Evolutionary conservation across 495 filamentous ascomycete genomes (phyloP).

Genomic region (Penicillium silybi): DNA sequence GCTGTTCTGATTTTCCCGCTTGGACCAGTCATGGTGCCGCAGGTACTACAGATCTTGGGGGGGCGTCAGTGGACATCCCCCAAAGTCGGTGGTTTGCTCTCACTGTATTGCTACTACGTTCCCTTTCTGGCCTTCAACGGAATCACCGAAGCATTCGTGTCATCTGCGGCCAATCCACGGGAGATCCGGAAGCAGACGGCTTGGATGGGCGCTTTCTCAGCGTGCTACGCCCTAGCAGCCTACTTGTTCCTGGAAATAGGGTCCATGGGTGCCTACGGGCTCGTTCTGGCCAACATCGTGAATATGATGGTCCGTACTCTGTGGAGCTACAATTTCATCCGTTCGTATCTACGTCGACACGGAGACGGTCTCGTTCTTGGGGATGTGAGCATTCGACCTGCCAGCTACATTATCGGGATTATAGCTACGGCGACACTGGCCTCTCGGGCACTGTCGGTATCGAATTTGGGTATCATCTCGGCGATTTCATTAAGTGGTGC

Average conservation of each 20-base stretch:
- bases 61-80: conserved; percentile 66
- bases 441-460: conserved; percentile 12
- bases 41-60: conserved; percentile 66
- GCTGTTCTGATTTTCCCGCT: conserved; percentile 61
- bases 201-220: conserved; percentile 78
- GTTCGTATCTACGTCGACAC: conserved; percentile 50
- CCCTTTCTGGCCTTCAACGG: conserved; percentile 91
- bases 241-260: conserved; percentile 64
- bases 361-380: conserved; percentile 26
- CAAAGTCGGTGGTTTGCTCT: conserved; percentile 64
- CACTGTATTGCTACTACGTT: conserved; percentile 85
- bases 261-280: conserved; percentile 66
- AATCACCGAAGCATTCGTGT: conserved; percentile 86
- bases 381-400: conserved; percentile 25
- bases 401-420: conserved; percentile 31
- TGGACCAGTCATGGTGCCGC: conserved; percentile 68
- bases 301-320: conserved; percentile 80
- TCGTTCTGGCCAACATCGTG: conserved; percentile 80
- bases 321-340: conserved; percentile 75
- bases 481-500: conserved; percentile 47
- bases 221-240: conserved; percentile 65
- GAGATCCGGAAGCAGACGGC: conserved; percentile 70
- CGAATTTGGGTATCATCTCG: conserved; percentile 42
- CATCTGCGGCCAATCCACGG: conserved; percentile 66
- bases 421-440: conserved; percentile 30